Evolutionary conservation across 805 yeast species (phyloP), one percentile per base, ranked within the genome.

Genomic region (Schizosaccharomyces pombe): DNA sequence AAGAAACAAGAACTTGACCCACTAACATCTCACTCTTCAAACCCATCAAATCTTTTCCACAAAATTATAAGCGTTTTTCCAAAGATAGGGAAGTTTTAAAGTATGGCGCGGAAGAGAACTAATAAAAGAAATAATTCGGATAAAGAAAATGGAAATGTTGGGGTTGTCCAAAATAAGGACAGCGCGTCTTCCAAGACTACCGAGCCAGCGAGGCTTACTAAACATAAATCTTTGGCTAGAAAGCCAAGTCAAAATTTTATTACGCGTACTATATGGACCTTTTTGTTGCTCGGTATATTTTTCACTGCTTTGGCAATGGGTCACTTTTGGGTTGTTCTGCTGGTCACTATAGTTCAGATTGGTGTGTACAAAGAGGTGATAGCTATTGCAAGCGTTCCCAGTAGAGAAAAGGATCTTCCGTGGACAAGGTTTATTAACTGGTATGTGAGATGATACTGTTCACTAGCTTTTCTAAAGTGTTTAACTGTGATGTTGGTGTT

Each of bases 321-420:
- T 47, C 97, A 87, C 64, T 69, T 82, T 55, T 79, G 86, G 72
- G 75, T 86, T 54, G 82, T 87, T 56, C 65, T 75, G 4, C 70
- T 84, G 56, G 85, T 89, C 52, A 70, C 82, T 47, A 62, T 78
- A 5, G 75, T 85, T 56, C 95, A 91, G 67, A 72, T 83, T 31
- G 74, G 86, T 55, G 85, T 93, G 3, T 91, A 86, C 68, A 85
- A 78, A 62, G 98, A 91, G 68, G 85, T 91, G 63, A 89, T 91
- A 59, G 77, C 81, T 39, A 73, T 82, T 59, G 89, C 94, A 14
- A 74, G 91, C 24, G 84, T 80, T 59, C 87, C 95, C 1, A 82
- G 89, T 19, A 73, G 82, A 60, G 87, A 83, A 62, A 82, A 80
- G 64, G 83, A 84, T 56, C 69, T 91, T 61, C 93, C 93, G 24